These are phyloP conservation scores for Ustilago nuda DNA, from an alignment of 1,284 basidiomycete genomes.

Conservation along the genomic window DNA sequence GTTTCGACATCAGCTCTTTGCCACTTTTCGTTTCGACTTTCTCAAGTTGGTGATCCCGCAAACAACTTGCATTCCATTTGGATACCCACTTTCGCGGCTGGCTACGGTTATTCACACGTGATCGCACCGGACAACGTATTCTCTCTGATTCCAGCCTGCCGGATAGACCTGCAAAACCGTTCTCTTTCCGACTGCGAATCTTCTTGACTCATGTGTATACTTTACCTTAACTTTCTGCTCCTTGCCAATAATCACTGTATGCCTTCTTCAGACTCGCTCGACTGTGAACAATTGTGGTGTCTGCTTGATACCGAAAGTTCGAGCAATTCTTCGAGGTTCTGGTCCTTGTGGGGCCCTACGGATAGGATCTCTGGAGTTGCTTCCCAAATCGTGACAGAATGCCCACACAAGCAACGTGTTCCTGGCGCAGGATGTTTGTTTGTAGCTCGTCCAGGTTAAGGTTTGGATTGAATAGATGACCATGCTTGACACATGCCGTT, in stretches of 20 bases:
- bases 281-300: background rate
- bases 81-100: background rate
- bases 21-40: background rate
- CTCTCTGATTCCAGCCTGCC: background rate
- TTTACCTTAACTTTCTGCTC: conserved; percentile 9
- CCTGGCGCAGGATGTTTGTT: background rate
- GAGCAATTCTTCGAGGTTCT: background rate
- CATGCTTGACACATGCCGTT: background rate
- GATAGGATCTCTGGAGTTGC: background rate
- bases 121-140: background rate
- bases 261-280: background rate
- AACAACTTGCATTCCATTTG: background rate
- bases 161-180: background rate
- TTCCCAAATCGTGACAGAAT: background rate
- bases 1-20: conserved; percentile 1
- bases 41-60: conserved; percentile 1
- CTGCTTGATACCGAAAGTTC: background rate
- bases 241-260: conserved; percentile 31
- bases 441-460: background rate
- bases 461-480: background rate
- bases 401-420: background rate
- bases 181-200: background rate
- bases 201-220: background rate
- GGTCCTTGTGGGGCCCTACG: background rate
- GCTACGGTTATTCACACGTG: background rate